These are phyloP conservation scores for Warburgia ugandensis DNA, from an alignment of 164 flowering plant species.

Conservation along the genomic window DNA sequence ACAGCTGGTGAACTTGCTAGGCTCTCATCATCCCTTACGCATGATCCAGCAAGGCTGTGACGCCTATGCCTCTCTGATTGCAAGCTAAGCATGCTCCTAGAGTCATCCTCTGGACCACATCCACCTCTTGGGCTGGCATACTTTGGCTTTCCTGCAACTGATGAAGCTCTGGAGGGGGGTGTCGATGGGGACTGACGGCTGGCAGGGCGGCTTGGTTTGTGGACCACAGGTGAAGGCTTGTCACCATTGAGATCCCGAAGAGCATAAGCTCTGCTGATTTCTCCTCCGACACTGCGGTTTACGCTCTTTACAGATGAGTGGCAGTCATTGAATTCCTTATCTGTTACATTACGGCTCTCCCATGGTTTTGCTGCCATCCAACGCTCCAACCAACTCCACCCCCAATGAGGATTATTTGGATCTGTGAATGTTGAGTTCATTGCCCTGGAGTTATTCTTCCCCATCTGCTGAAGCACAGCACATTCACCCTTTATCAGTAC, in stretches of 20 bases:
- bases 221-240: conserved; percentile 42
- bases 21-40: conserved; percentile 48
- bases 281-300: conserved; percentile 32
- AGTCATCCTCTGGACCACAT: conserved; percentile 39
- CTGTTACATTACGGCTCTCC: conserved; percentile 43
- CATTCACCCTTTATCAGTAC: not conserved
- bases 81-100: conserved; percentile 47
- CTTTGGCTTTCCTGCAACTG: conserved; percentile 31
- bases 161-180: conserved; percentile 25
- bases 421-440: conserved; percentile 58
- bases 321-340: conserved; percentile 45
- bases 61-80: conserved; percentile 56
- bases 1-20: conserved; percentile 47
- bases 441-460: conserved; percentile 50
- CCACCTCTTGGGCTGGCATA: conserved; percentile 39
- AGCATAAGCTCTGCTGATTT: conserved; percentile 44
- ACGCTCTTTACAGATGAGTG: conserved; percentile 41
- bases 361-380: conserved; percentile 87
- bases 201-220: conserved; percentile 24
- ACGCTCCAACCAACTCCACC: conserved; percentile 96
- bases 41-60: conserved; percentile 46
- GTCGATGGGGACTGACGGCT: conserved; percentile 42
- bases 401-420: conserved; percentile 94
- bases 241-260: conserved; percentile 31
- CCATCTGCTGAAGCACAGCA: conserved; percentile 29